Evolutionary conservation across 495 filamentous ascomycete genomes (phyloP).

Genomic region (Neohortaea acidophila): DNA sequence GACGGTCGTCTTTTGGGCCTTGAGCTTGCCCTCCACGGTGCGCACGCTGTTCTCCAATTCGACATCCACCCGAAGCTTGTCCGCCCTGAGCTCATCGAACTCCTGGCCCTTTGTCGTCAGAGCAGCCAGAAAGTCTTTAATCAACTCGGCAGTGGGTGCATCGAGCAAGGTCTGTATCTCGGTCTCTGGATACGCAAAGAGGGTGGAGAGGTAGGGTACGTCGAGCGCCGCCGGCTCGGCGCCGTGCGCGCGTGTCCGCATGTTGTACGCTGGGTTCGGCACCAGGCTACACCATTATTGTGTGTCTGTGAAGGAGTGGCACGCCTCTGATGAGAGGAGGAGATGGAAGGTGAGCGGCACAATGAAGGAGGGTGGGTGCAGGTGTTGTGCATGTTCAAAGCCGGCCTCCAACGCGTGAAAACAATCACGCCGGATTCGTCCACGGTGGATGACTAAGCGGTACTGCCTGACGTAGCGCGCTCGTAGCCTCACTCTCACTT

Average conservation of each 20-base stretch:
- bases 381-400: too few species aligned
- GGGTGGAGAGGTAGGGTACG: slow-evolving; percentile 57
- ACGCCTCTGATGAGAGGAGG: too few species aligned
- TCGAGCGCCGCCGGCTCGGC: slow-evolving; percentile 40
- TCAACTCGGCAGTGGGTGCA: slow-evolving; percentile 61
- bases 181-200: slow-evolving; percentile 54
- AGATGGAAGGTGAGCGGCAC: too few species aligned
- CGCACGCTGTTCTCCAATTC: slow-evolving; percentile 81
- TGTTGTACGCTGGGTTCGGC: not conserved
- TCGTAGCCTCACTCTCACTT: too few species aligned
- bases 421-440: too few species aligned
- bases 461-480: too few species aligned
- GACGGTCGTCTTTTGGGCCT: slow-evolving; percentile 59
- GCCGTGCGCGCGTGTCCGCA: slow-evolving; percentile 11
- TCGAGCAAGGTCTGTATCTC: slow-evolving; percentile 51
- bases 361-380: too few species aligned
- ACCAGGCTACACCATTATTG: not conserved
- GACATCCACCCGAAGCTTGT: slow-evolving; percentile 76
- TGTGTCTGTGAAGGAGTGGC: too few species aligned
- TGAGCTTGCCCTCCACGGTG: slow-evolving; percentile 61
- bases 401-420: too few species aligned
- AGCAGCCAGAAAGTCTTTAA: slow-evolving; percentile 48
- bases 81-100: slow-evolving; percentile 58
- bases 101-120: slow-evolving; percentile 63
- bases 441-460: too few species aligned